Conservation (phyloP, 768 basidiomycete genomes). For the Termitomyces sp. region DNA sequence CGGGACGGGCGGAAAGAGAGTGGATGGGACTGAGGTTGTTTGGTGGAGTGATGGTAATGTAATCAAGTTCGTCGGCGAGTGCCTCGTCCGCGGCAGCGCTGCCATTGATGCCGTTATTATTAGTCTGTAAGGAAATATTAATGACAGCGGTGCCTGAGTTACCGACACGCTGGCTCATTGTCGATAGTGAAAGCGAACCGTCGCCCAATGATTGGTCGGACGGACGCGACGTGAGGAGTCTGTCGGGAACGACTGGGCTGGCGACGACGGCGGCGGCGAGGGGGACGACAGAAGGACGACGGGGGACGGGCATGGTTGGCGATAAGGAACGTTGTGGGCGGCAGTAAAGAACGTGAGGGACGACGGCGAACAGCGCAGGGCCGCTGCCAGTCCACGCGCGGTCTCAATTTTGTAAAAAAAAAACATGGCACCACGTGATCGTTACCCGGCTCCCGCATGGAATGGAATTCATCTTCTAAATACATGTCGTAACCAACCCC, state of each 20-base stretch:
- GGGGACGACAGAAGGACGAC: conserved; percentile 20
- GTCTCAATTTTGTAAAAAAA: background rate
- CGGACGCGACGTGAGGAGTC: conserved; percentile 39
- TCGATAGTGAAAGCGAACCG: conserved; percentile 23
- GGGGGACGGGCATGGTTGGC: conserved; percentile 4
- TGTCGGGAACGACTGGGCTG: conserved; percentile 32
- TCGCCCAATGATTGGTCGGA: conserved; percentile 42
- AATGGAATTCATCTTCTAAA: conserved; percentile 3
- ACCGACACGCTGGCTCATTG: conserved; percentile 10
- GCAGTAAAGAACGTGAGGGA: conserved; percentile 2
- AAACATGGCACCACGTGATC: conserved; percentile 9
- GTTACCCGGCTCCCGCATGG: background rate
- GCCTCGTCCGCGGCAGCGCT: conserved; percentile 30
- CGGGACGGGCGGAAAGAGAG: conserved; percentile 38
- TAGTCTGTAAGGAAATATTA: conserved; percentile 39
- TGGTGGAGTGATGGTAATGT: conserved; percentile 46
- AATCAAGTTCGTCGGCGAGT: conserved; percentile 71
- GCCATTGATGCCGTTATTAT: conserved; percentile 22
- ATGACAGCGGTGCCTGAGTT: conserved; percentile 44
- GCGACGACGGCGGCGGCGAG: conserved; percentile 29
- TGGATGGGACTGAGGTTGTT: conserved; percentile 23
- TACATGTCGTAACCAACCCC: conserved; percentile 24
- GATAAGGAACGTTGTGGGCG: too few species aligned
- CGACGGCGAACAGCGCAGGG: background rate
- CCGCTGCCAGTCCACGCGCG: background rate